phyloP scores from a whole-genome alignment of 1,284 basidiomycete genomes.

The Singerocomus inundabilis region DNA sequence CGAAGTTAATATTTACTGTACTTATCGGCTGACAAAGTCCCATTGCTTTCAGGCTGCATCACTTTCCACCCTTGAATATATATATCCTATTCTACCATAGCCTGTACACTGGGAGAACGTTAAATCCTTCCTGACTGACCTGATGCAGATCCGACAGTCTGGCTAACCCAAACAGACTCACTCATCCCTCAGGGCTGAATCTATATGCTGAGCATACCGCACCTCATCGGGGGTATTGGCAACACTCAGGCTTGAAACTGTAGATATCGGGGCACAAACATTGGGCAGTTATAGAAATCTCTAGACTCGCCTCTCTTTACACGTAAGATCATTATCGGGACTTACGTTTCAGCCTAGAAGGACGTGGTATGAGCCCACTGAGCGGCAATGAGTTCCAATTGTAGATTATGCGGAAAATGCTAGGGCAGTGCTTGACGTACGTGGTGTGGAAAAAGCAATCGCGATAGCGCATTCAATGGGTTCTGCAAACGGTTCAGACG shows the following conservation, averaged over 20 bases:
- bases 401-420: constrained; percentile 13
- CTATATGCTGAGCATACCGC: constrained; percentile 2
- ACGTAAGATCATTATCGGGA: constrained; percentile 16
- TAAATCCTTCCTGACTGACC: neutral
- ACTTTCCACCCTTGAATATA: neutral
- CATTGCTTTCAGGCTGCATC: neutral
- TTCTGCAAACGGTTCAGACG: neutral
- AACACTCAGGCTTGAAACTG: neutral
- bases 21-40: neutral
- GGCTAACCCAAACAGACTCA: constrained; percentile 1
- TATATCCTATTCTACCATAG: neutral
- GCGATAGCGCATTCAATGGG: constrained; percentile 8
- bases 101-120: neutral
- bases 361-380: constrained; percentile 9
- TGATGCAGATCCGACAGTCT: constrained; percentile 1
- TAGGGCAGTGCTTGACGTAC: constrained; percentile 17
- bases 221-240: neutral
- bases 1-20: neutral
- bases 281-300: constrained; percentile 8
- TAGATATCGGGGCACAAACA: neutral
- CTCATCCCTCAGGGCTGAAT: constrained; percentile 4
- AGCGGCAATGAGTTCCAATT: constrained; percentile 15
- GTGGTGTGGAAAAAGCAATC: constrained; percentile 3
- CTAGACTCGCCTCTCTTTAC: constrained; percentile 1
- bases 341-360: constrained; percentile 7